Conservation (phyloP, 2,329 filamentous ascomycete species). For the Davidsoniella neocaledoniae region DNA sequence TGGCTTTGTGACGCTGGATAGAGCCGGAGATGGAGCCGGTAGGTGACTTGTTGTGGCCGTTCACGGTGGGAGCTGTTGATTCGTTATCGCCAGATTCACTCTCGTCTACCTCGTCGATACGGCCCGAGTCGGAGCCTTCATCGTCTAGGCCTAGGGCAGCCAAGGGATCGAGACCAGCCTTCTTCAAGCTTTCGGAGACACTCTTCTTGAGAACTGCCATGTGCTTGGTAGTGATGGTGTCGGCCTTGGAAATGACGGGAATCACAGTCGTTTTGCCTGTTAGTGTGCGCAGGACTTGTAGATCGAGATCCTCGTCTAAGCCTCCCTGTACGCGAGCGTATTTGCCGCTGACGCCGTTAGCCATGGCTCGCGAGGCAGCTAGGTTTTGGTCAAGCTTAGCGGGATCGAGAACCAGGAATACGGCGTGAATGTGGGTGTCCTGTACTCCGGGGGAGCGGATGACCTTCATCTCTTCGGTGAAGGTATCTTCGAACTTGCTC, state of each 20-base stretch:
- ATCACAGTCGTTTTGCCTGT: slow-evolving; percentile 92
- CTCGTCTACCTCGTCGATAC: slow-evolving; percentile 41
- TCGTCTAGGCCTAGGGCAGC: slow-evolving; percentile 73
- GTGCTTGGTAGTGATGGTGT: slow-evolving; percentile 88
- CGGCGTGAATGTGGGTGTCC: slow-evolving; percentile 94
- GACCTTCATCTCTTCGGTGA: slow-evolving; percentile 94
- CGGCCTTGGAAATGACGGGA: slow-evolving; percentile 88
- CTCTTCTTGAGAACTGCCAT: slow-evolving; percentile 84
- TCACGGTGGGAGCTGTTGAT: slow-evolving; percentile 17
- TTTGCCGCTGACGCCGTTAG: slow-evolving; percentile 22
- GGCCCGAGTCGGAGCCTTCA: slow-evolving; percentile 39
- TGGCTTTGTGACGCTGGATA: slow-evolving; percentile 28
- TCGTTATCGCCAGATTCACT: slow-evolving; percentile 18
- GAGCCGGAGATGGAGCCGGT: slow-evolving; percentile 21
- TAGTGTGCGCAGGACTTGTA: slow-evolving; percentile 75
- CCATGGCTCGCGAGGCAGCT: slow-evolving; percentile 42
- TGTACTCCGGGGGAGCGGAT: slow-evolving; percentile 79
- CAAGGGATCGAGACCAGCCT: slow-evolving; percentile 71
- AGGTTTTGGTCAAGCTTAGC: slow-evolving; percentile 71
- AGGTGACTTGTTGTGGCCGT: slow-evolving; percentile 17
- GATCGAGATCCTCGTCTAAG: slow-evolving; percentile 74
- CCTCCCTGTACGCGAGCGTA: slow-evolving; percentile 39
- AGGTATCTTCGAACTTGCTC: slow-evolving; percentile 96
- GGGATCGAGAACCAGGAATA: slow-evolving; percentile 83
- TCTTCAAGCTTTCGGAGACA: slow-evolving; percentile 77